phyloP scores from a whole-genome alignment of 78 protist species.

The Dictyostelium purpureum region DNA sequence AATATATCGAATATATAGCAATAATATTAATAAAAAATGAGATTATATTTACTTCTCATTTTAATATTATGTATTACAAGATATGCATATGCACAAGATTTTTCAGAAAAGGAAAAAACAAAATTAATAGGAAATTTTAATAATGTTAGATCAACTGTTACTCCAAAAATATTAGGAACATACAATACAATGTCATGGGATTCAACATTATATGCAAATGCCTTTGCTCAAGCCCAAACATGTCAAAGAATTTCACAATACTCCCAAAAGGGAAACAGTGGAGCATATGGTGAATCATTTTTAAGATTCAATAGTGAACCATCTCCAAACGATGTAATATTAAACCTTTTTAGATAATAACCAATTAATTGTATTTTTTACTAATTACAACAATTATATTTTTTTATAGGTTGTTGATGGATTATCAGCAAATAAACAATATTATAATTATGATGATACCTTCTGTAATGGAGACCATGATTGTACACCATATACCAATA shows the following conservation, averaged over 20 bases:
- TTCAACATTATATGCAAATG: not conserved
- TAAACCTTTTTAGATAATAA: not conserved
- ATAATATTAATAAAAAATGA: not conserved
- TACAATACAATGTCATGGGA: slow-evolving; percentile 20
- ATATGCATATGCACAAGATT: not conserved
- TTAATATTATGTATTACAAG: not conserved
- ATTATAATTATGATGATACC: slow-evolving; percentile 58
- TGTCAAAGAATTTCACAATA: not conserved
- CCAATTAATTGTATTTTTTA: too few species aligned
- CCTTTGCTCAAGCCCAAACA: not conserved
- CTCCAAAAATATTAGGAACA: not conserved
- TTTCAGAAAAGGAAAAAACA: not conserved
- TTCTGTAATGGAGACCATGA: slow-evolving; percentile 5
- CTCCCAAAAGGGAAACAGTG: not conserved
- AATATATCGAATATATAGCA: not conserved
- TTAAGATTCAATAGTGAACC: slow-evolving; percentile 7
- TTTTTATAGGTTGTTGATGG: not conserved
- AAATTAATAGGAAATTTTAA: not conserved
- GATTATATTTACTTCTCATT: not conserved
- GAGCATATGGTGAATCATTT: slow-evolving; percentile 21
- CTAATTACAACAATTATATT: not conserved
- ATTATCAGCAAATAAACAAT: not conserved
- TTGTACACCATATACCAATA: slow-evolving; percentile 51
- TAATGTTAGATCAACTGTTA: not conserved
- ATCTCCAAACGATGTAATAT: not conserved